Conservation (phyloP, 768 basidiomycete genomes). For the Lactifluus piperatus region DNA sequence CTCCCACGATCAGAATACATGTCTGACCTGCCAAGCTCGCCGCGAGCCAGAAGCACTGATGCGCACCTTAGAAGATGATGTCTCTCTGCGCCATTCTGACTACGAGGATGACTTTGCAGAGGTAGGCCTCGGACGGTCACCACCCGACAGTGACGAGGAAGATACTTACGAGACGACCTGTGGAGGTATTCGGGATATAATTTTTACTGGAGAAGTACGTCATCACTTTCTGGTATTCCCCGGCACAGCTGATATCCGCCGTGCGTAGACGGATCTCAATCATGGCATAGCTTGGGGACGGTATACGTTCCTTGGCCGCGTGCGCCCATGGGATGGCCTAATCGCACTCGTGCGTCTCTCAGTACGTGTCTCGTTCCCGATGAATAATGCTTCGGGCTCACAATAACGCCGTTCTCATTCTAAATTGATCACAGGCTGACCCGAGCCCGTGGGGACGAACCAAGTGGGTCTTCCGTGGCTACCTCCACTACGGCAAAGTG, state of each 20-base stretch:
- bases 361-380: slow-evolving; percentile 9
- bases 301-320: slow-evolving; percentile 30
- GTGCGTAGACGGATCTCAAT: slow-evolving; percentile 38
- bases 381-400: not conserved
- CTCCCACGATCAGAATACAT: slow-evolving; percentile 36
- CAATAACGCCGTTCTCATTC: not conserved
- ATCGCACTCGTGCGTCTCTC: slow-evolving; percentile 29
- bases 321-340: slow-evolving; percentile 33
- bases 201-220: slow-evolving; percentile 51
- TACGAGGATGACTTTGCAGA: slow-evolving; percentile 23
- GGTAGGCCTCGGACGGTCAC: slow-evolving; percentile 18
- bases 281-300: slow-evolving; percentile 32
- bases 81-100: slow-evolving; percentile 5
- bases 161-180: slow-evolving; percentile 30
- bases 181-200: slow-evolving; percentile 48
- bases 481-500: slow-evolving; percentile 52
- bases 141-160: slow-evolving; percentile 26
- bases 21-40: slow-evolving; percentile 22
- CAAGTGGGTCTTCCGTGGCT: slow-evolving; percentile 55
- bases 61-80: not conserved
- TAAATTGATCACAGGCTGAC: slow-evolving; percentile 4
- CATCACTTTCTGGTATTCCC: not conserved
- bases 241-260: not conserved
- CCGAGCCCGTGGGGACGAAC: slow-evolving; percentile 12
- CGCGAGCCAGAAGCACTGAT: slow-evolving; percentile 9